A percentile compares a stretch with the other conserved stretches of the same genome.
These are phyloP conservation scores for Panus rudis DNA, from an alignment of 768 basidiomycete genomes.

Conservation along the genomic window DNA sequence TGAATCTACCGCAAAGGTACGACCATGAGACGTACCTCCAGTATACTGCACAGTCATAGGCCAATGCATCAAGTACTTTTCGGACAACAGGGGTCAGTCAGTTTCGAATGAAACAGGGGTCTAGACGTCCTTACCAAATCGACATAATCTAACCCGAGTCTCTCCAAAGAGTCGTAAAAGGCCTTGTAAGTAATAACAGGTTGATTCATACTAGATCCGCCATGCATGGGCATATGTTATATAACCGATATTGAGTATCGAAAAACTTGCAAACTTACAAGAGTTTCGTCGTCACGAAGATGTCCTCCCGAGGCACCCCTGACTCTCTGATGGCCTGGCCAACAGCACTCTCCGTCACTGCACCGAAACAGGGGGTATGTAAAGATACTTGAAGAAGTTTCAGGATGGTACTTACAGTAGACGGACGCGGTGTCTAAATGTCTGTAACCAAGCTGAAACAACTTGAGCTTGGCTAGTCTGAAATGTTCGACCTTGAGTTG, in stretches of 20 bases:
- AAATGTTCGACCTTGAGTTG: background rate
- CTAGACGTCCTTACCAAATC: constrained; percentile 53
- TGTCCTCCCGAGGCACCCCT: background rate
- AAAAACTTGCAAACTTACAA: constrained; percentile 37
- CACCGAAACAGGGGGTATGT: no score
- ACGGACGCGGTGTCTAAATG: constrained; percentile 66
- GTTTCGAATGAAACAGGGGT: background rate
- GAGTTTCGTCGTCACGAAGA: background rate
- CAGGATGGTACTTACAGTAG: constrained; percentile 31
- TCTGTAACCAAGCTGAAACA: constrained; percentile 58
- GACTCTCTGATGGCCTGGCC: background rate
- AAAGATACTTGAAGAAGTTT: constrained; percentile 39
- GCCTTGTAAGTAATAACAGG: no score
- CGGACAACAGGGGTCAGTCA: background rate
- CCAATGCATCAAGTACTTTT: constrained; percentile 61
- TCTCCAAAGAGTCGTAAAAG: constrained; percentile 58
- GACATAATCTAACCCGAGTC: constrained; percentile 67
- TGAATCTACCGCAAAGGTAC: no score
- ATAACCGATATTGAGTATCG: no score
- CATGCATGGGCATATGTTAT: no score
- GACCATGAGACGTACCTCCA: no score
- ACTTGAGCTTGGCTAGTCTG: background rate
- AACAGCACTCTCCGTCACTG: constrained; percentile 66
- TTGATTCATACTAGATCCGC: no score
- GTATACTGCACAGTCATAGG: constrained; percentile 64